Evolutionary conservation across 2,329 filamentous ascomycete genomes (phyloP).

Genomic region (Colletotrichum echinochloae): DNA sequence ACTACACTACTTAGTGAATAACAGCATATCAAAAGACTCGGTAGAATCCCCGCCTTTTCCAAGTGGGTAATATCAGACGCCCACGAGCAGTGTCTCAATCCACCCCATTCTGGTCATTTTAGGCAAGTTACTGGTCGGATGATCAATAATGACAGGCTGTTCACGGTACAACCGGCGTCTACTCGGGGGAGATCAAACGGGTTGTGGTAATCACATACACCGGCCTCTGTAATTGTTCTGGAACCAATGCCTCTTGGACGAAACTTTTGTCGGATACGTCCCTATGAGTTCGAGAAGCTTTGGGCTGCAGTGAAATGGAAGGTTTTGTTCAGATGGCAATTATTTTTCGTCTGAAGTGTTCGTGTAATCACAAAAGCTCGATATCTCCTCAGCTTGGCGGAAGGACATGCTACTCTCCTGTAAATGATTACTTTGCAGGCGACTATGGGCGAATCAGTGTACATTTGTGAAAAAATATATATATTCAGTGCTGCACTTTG

Average conservation of each 20-base stretch:
- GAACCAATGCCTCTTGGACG: neutral
- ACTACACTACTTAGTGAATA: no score
- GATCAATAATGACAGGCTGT: neutral
- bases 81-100: slow-evolving; percentile 3
- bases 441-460: no score
- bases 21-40: no score
- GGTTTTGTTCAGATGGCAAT: neutral
- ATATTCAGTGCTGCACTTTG: no score
- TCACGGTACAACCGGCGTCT: neutral
- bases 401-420: no score
- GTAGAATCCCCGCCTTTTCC: no score
- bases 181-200: slow-evolving; percentile 6
- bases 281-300: slow-evolving; percentile 28
- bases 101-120: neutral
- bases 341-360: neutral
- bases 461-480: no score
- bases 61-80: no score
- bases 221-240: neutral
- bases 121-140: slow-evolving; percentile 27
- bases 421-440: no score
- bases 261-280: slow-evolving; percentile 5
- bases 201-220: slow-evolving; percentile 22
- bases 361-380: slow-evolving; percentile 1
- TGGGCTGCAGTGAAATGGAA: neutral
- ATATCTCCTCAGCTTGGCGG: neutral